Percentiles rank a stretch among this genome's conserved stretches.
Conservation (phyloP, 202 grass and related monocot genomes). For the Tripidium arundinaceum region DNA sequence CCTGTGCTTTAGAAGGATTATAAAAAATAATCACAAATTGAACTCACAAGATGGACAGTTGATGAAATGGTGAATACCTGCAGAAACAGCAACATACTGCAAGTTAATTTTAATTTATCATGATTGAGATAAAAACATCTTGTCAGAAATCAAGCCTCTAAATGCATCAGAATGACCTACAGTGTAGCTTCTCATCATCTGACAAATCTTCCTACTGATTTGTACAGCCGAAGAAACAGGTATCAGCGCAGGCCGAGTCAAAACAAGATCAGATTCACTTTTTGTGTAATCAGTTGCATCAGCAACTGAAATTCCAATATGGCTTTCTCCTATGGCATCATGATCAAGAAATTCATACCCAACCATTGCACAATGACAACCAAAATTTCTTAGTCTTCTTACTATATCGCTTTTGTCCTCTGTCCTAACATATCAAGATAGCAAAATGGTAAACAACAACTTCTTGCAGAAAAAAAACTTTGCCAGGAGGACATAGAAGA, state of each 20-base stretch:
- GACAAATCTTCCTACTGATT: conserved; percentile 43
- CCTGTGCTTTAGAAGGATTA: not conserved
- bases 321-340: conserved; percentile 46
- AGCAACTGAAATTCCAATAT: conserved; percentile 46
- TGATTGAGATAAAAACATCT: conserved; percentile 9
- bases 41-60: conserved; percentile 46
- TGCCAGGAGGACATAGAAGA: not conserved
- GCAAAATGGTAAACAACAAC: conserved; percentile 26
- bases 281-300: conserved; percentile 50
- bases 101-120: conserved; percentile 29
- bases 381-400: conserved; percentile 15
- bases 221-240: conserved; percentile 34
- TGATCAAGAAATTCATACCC: conserved; percentile 45
- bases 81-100: conserved; percentile 19
- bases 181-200: conserved; percentile 30
- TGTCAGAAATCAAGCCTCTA: conserved; percentile 1
- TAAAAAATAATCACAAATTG: not conserved
- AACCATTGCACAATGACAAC: conserved; percentile 43
- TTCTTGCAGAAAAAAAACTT: conserved; percentile 2
- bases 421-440: conserved; percentile 43
- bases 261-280: conserved; percentile 52
- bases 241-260: conserved; percentile 30
- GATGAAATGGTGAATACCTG: conserved; percentile 49
- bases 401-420: conserved; percentile 40
- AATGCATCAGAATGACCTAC: conserved; percentile 26